phyloP scores from a whole-genome alignment of 768 basidiomycete species.

The Leccinum ochraceum region DNA sequence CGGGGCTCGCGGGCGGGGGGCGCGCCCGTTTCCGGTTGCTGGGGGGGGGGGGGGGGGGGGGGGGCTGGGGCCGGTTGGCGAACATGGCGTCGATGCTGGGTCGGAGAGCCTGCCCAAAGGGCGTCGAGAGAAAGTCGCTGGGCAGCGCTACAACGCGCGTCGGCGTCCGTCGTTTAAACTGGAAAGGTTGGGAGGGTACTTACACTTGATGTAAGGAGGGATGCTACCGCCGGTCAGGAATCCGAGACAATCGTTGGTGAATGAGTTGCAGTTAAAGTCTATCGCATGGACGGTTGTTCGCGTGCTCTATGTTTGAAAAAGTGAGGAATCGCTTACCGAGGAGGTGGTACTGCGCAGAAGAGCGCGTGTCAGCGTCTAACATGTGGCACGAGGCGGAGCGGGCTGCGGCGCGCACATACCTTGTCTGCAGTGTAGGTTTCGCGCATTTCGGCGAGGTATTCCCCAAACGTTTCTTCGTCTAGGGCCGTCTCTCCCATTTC shows the following conservation, averaged over 20 bases:
- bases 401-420: slow-evolving; percentile 41
- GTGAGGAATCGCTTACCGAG: slow-evolving; percentile 49
- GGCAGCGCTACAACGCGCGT: slow-evolving; percentile 55
- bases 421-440: slow-evolving; percentile 89
- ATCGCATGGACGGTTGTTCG: neutral
- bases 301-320: neutral
- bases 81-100: slow-evolving; percentile 95
- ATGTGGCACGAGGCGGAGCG: too few species aligned
- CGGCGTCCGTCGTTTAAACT: neutral
- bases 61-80: slow-evolving; percentile 37
- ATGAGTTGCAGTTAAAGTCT: slow-evolving; percentile 97
- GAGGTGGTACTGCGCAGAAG: slow-evolving; percentile 70
- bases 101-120: slow-evolving; percentile 81
- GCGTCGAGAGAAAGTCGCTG: slow-evolving; percentile 84
- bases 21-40: too few species aligned
- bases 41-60: too few species aligned
- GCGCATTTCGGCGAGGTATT: slow-evolving; percentile 76
- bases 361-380: neutral
- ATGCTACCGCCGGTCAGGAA: slow-evolving; percentile 85
- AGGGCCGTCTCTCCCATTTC: slow-evolving; percentile 79
- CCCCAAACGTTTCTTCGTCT: slow-evolving; percentile 83
- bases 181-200: neutral
- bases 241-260: slow-evolving; percentile 85
- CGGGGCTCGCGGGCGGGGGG: too few species aligned
- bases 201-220: slow-evolving; percentile 81